These are phyloP conservation scores for Pythium volutum DNA, from an alignment of 352 stramenopile genomes.

Conservation along the genomic window DNA sequence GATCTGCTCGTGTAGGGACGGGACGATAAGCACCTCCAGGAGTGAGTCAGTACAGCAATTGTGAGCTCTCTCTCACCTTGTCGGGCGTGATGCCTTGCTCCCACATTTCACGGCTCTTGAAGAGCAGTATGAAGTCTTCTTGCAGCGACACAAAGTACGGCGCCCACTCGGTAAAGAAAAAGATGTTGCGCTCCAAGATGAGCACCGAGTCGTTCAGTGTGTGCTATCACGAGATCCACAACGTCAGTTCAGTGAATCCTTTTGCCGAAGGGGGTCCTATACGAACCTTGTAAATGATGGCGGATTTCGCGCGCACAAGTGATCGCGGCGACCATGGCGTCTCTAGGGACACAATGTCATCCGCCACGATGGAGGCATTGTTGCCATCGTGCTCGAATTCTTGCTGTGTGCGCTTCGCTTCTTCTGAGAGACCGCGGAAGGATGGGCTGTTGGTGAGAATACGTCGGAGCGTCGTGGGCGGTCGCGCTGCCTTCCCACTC, in stretches of 20 bases:
- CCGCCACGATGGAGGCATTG: conserved; percentile 73
- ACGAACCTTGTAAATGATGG: conserved; percentile 82
- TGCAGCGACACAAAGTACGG: conserved; percentile 84
- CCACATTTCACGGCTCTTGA: conserved; percentile 76
- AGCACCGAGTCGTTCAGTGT: conserved; percentile 83
- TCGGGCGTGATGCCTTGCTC: conserved; percentile 79
- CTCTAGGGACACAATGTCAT: conserved; percentile 39
- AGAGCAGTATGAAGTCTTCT: conserved; percentile 75
- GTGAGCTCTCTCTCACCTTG: no score
- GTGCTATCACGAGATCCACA: conserved; percentile 47
- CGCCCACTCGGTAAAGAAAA: conserved; percentile 80
- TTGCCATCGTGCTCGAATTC: conserved; percentile 67
- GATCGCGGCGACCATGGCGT: conserved; percentile 84
- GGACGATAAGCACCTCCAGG: no score
- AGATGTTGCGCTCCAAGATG: conserved; percentile 78
- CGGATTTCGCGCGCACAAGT: conserved; percentile 78
- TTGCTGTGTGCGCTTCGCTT: conserved; percentile 2
- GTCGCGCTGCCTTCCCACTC: not conserved
- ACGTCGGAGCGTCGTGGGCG: conserved; percentile 11
- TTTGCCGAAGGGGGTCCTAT: not conserved
- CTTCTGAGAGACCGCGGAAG: conserved; percentile 6
- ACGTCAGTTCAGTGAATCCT: not conserved
- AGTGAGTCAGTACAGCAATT: no score
- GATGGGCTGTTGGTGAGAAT: conserved; percentile 15
- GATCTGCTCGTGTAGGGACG: no score